Evolutionary conservation across 305 asterid species (phyloP), one percentile per base, ranked within the genome.

Genomic region (Striga hermonthica): DNA sequence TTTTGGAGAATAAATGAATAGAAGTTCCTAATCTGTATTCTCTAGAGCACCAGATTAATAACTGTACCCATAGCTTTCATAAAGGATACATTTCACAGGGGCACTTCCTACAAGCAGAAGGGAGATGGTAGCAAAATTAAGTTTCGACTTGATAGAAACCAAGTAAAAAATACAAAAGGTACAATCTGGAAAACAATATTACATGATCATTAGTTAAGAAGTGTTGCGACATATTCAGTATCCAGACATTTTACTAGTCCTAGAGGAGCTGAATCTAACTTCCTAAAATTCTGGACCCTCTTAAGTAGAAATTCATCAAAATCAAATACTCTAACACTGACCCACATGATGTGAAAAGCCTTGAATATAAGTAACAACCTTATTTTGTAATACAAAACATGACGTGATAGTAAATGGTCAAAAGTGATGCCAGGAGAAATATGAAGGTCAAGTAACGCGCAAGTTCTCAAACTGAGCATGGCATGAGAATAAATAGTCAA

Each of bases 401-500:
- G 41, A 60, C 67, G 55, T 14, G 44, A 71, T 39, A n/a, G 28
- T 56, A 55, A 15, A 65, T 34, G 49, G 7, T 48, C 9, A 35
- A 39, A 60, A 71, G 53, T 35, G 54, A 14, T 38, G 22, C 47
- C 55, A 62, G 66, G 57, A 62, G 68, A 66, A 47, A 61, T 37
- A 7, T 8, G 59, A 74, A 74, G 83, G 67, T 45, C 73, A 63
- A 75, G 47, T 56, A 85, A 74, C 36, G 15, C 4, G 36, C 53
- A 48, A 31, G 43, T 38, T 35, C 14, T 40, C 39, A 62, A 55
- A 34, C 43, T 7, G 34, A 77, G 16, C 72, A 71, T 57, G 41
- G 64, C 67, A 58, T 14, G 44, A 71, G 35, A n/a, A 36, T 50
- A 55, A 15, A 65, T 34, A 44, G 7, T 48, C 9, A 35, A 39